These are phyloP conservation scores for Phytopythium kandeliae DNA, from an alignment of 352 stramenopile species.

Conservation along the genomic window DNA sequence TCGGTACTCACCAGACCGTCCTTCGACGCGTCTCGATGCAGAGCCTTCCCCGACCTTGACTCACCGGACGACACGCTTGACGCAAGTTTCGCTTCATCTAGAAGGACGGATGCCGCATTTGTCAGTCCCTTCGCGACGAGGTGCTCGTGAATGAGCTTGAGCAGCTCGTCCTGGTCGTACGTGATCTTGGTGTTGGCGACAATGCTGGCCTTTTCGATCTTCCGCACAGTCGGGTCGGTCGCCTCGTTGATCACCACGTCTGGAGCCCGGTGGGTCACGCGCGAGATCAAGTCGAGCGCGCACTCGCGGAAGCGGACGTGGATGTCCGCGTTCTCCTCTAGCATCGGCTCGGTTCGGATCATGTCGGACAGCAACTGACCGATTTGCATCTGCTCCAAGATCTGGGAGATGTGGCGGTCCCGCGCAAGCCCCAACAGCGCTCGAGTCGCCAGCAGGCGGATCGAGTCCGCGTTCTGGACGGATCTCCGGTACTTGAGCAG, in stretches of 20 bases:
- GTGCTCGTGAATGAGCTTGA: constrained; percentile 81
- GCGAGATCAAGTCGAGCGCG: constrained; percentile 84
- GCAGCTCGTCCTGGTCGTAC: constrained; percentile 78
- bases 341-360: constrained; percentile 76
- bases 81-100: constrained; percentile 40
- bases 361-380: constrained; percentile 82
- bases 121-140: constrained; percentile 70
- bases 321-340: constrained; percentile 83
- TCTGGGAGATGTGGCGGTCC: constrained; percentile 85
- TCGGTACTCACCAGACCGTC: not conserved
- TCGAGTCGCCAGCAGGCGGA: constrained; percentile 78
- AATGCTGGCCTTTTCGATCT: constrained; percentile 88
- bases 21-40: not conserved
- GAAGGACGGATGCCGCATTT: constrained; percentile 41
- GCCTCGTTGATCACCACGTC: constrained; percentile 85
- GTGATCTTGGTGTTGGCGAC: constrained; percentile 85
- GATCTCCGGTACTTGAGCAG: constrained; percentile 85
- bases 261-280: constrained; percentile 76
- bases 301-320: constrained; percentile 84
- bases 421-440: constrained; percentile 77
- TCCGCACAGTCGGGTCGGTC: constrained; percentile 79
- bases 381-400: constrained; percentile 89
- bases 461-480: constrained; percentile 81
- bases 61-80: not conserved
- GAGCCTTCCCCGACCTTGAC: not conserved